These are phyloP conservation scores for Combretum micranthum DNA, from an alignment of 345 rosid genomes.

Conservation along the genomic window DNA sequence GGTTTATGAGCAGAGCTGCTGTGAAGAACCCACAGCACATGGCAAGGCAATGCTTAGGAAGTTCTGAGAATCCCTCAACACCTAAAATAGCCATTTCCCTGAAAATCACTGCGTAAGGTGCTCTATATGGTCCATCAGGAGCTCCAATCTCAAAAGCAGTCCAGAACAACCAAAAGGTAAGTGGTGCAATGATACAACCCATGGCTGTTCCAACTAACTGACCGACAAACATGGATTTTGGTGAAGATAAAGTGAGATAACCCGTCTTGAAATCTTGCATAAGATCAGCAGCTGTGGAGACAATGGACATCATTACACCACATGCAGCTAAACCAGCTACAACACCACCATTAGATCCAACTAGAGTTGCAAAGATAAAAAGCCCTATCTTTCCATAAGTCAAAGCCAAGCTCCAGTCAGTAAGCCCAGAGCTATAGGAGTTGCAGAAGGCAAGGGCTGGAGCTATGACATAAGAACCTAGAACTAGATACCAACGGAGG, in stretches of 20 bases:
- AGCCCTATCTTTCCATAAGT: constrained; percentile 94
- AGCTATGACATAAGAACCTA: constrained; percentile 70
- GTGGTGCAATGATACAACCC: constrained; percentile 89
- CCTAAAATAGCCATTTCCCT: constrained; percentile 93
- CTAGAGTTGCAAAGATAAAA: constrained; percentile 73
- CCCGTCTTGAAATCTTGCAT: constrained; percentile 97
- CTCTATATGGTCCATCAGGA: constrained; percentile 79
- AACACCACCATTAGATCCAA: constrained; percentile 78
- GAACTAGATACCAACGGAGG: constrained; percentile 80
- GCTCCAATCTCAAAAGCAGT: constrained; percentile 80
- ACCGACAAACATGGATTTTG: constrained; percentile 88
- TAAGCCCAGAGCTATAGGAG: constrained; percentile 78
- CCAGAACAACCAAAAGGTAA: constrained; percentile 88
- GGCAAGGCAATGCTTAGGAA: constrained; percentile 74
- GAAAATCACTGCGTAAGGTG: constrained; percentile 80
- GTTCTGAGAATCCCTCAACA: constrained; percentile 71
- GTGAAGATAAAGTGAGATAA: constrained; percentile 79
- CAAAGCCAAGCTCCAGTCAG: constrained; percentile 74
- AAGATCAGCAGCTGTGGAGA: constrained; percentile 91
- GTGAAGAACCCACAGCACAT: constrained; percentile 65
- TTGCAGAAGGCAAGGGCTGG: constrained; percentile 93
- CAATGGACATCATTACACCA: constrained; percentile 91
- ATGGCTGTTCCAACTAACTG: constrained; percentile 78
- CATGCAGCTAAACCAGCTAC: constrained; percentile 83
- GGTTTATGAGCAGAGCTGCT: constrained; percentile 57